Evolutionary conservation across 2,329 filamentous ascomycete species (phyloP).

Genomic region (Paecilomyces sp.): DNA sequence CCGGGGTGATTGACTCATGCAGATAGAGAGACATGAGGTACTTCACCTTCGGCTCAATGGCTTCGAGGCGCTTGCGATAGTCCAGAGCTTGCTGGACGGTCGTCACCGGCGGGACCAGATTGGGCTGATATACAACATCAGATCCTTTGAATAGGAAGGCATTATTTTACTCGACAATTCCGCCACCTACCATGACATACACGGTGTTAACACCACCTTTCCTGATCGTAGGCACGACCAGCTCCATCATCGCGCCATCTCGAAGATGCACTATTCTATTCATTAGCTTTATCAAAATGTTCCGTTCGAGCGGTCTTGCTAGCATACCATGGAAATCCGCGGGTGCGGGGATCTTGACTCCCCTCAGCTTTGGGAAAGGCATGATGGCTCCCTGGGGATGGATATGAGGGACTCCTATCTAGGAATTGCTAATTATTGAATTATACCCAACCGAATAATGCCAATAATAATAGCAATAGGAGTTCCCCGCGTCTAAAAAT

Average conservation of each 20-base stretch:
- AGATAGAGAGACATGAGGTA: constrained; percentile 70
- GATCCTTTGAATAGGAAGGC: background rate
- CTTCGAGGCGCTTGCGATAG: constrained; percentile 56
- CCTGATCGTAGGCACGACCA: constrained; percentile 48
- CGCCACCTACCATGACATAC: constrained; percentile 42
- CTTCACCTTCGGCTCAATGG: constrained; percentile 55
- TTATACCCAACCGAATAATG: background rate
- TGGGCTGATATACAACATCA: constrained; percentile 43
- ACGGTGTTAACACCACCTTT: constrained; percentile 60
- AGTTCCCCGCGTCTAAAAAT: background rate
- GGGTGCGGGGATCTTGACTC: constrained; percentile 51
- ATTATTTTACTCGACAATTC: constrained; percentile 1
- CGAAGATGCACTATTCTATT: constrained; percentile 54
- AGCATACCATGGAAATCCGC: constrained; percentile 56
- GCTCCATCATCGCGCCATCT: constrained; percentile 56
- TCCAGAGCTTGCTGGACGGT: constrained; percentile 57
- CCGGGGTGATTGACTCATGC: constrained; percentile 58
- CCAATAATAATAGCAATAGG: background rate
- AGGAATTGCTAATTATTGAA: background rate
- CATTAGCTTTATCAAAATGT: background rate
- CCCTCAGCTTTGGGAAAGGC: constrained; percentile 27
- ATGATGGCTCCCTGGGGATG: constrained; percentile 12
- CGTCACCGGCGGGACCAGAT: constrained; percentile 57
- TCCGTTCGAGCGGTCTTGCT: background rate
- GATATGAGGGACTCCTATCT: background rate